Evolutionary conservation across 768 basidiomycete species (phyloP).

Genomic region (Candolleomyces eurysporus): DNA sequence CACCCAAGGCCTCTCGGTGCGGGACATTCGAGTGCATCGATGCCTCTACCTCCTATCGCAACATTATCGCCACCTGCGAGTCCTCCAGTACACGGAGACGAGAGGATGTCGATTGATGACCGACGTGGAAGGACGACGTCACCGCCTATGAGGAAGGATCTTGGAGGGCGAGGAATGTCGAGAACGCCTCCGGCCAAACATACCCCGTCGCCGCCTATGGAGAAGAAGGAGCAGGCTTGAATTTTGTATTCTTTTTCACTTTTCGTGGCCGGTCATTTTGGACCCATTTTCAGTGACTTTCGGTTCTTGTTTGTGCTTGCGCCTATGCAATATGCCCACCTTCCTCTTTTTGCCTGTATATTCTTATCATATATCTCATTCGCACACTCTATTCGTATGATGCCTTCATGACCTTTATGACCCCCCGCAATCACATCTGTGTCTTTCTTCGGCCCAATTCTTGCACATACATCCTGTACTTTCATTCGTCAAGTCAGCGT

Average conservation of each 20-base stretch:
- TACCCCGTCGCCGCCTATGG: slow-evolving; percentile 53
- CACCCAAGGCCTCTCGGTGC: slow-evolving; percentile 72
- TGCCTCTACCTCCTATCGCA: slow-evolving; percentile 68
- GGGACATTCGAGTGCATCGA: slow-evolving; percentile 36
- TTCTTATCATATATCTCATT: background rate
- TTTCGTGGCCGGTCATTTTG: background rate
- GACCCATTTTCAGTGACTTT: too few species aligned
- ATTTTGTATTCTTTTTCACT: slow-evolving; percentile 9
- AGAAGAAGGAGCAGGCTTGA: slow-evolving; percentile 35
- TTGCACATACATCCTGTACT: too few species aligned
- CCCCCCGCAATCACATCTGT: too few species aligned
- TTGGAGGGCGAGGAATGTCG: slow-evolving; percentile 26
- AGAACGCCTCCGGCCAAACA: slow-evolving; percentile 53
- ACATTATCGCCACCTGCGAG: slow-evolving; percentile 63
- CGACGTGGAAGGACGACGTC: slow-evolving; percentile 42
- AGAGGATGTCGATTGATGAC: slow-evolving; percentile 54
- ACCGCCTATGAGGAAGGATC: slow-evolving; percentile 50
- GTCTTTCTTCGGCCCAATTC: too few species aligned
- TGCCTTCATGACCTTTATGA: too few species aligned
- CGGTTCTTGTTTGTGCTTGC: background rate
- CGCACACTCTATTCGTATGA: too few species aligned
- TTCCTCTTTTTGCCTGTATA: slow-evolving; percentile 9
- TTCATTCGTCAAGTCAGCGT: too few species aligned
- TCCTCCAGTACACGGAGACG: slow-evolving; percentile 44
- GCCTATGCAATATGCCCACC: slow-evolving; percentile 12